Evolutionary conservation across 106 monocot species (phyloP).

Genomic region (Acorus calamus): DNA sequence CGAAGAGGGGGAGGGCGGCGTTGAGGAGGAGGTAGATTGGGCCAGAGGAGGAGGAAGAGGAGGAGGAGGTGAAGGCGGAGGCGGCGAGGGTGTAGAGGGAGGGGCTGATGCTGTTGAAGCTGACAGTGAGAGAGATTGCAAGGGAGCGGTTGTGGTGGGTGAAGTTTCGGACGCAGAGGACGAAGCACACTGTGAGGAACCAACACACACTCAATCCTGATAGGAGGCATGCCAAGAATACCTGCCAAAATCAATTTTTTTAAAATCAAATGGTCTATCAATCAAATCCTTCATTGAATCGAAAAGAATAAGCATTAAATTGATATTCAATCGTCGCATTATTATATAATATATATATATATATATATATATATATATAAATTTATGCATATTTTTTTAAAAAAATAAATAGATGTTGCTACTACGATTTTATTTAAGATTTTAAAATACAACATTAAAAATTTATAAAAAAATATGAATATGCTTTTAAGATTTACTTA

Average conservation of each 20-base stretch:
- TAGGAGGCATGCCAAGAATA: conserved; percentile 58
- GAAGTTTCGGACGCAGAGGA: conserved; percentile 70
- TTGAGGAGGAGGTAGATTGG: conserved; percentile 64
- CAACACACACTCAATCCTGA: conserved; percentile 81
- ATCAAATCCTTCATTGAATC: background rate
- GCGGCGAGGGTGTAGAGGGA: conserved; percentile 60
- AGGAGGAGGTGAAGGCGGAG: conserved; percentile 37
- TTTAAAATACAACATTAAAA: too few species aligned
- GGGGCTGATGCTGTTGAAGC: conserved; percentile 79
- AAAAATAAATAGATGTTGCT: too few species aligned
- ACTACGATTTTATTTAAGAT: too few species aligned
- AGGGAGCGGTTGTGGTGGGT: conserved; percentile 34
- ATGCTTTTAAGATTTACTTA: too few species aligned
- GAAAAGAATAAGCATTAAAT: background rate
- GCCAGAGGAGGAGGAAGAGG: background rate
- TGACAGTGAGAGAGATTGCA: conserved; percentile 67
- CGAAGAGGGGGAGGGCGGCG: conserved; percentile 46
- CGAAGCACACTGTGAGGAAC: conserved; percentile 89
- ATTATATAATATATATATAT: too few species aligned
- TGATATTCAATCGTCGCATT: too few species aligned
- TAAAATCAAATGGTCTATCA: too few species aligned
- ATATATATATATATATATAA: too few species aligned
- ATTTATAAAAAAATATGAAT: too few species aligned
- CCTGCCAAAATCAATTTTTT: conserved; percentile 17
- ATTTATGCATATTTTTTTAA: too few species aligned